Base-by-base conservation (phyloP, 768 basidiomycete genomes). In the Imleria badia region DNA sequence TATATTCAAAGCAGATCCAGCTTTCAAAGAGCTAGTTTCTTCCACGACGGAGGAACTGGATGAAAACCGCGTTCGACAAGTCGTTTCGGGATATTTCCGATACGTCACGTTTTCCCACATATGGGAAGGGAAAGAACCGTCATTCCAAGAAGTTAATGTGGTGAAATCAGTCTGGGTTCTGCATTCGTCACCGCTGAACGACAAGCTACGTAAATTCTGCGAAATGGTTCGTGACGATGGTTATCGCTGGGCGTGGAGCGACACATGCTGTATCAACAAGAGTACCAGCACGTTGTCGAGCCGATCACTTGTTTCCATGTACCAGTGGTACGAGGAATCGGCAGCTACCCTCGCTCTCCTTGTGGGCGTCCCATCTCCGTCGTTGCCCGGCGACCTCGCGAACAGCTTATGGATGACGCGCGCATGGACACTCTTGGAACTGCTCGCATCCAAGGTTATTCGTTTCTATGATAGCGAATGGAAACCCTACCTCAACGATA, bases 41-140 rank as follows among this genome's bases (percentile, higher is more conserved):
- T 58, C 57, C 14, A 55, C 43, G 54, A 50, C 48, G 9, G 41
- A 40, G 41, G 57, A 55, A 33, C 9, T 55, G n/a, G 57, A 58
- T 29, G 22, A 46, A 38, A 46, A 30, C 19, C 48, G 44, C 44
- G 51, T 59, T 46, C 20, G 34, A 17, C 45, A 40, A 26, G 48
- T 42, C 2, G 52, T 59, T 17, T 51, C 54, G 2, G 33, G 41
- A 44, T 60, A 58, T 23, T 60, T 60, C 22, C 56, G 36, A 46
- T 60, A 60, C 22, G 45, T 54, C 40, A 59, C 48, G 52, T 54
- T 60, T 49, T 60, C 59, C 7, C 59, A 60, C 36, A 39, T 20
- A 12, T 60, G 56, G 56, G 48, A 60, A 42, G 59, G 55, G 49
- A 51, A 59, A 45, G 58, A 59, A 15, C 58, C 58, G 12, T 48